These are phyloP conservation scores for Phytophthora kernoviae DNA, from an alignment of 352 stramenopile species.

Conservation along the genomic window DNA sequence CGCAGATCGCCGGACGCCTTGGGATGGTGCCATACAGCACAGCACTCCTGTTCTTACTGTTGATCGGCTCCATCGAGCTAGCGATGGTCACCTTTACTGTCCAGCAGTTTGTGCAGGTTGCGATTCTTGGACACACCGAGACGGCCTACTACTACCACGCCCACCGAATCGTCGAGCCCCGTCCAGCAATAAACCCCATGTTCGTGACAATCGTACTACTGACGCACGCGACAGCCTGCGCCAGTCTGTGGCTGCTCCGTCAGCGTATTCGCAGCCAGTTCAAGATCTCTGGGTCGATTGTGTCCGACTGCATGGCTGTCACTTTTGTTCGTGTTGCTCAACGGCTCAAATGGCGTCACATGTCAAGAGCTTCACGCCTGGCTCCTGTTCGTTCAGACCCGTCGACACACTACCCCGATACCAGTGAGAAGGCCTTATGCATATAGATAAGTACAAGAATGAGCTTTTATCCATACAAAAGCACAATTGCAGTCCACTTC, in stretches of 20 bases:
- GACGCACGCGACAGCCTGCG: conserved; percentile 22
- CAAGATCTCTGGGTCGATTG: conserved; percentile 51
- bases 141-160: conserved; percentile 29
- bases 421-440: conserved; percentile 17
- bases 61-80: conserved; percentile 23
- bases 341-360: conserved; percentile 72
- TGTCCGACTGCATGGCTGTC: conserved; percentile 37
- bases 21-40: conserved; percentile 47
- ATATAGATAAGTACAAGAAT: conserved; percentile 2
- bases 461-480: too few relatives aligned
- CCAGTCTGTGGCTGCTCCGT: conserved; percentile 44
- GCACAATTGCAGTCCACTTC: neutral
- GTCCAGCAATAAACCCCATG: conserved; percentile 20
- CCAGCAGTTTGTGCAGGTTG: conserved; percentile 25
- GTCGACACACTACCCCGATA: conserved; percentile 53
- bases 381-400: conserved; percentile 54
- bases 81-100: conserved; percentile 11
- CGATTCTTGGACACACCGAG: conserved; percentile 19
- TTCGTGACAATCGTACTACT: conserved; percentile 25
- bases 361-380: conserved; percentile 59
- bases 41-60: conserved; percentile 41
- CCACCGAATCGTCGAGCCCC: conserved; percentile 26
- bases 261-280: conserved; percentile 46
- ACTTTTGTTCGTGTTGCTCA: conserved; percentile 54
- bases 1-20: conserved; percentile 57